phyloP scores from a whole-genome alignment of 352 stramenopile genomes.

The Globisporangium paroecandrum region DNA sequence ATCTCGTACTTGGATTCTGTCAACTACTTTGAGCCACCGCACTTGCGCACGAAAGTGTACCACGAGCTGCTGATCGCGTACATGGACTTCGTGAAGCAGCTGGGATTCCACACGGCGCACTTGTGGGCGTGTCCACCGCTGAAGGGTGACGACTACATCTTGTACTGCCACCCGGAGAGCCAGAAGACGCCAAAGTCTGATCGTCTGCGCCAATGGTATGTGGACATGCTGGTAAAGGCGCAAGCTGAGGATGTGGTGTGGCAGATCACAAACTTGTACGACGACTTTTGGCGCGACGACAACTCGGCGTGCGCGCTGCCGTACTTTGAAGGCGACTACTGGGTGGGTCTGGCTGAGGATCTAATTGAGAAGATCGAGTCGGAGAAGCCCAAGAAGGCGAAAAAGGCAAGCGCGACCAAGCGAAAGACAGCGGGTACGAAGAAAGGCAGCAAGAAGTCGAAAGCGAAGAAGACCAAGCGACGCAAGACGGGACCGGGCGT shows the following conservation, averaged over 20 bases:
- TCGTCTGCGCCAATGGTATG: slow-evolving; percentile 95
- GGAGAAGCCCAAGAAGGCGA: slow-evolving; percentile 79
- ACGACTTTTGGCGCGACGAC: slow-evolving; percentile 91
- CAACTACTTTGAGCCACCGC: slow-evolving; percentile 97
- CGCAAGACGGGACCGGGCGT: slow-evolving; percentile 41
- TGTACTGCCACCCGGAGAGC: slow-evolving; percentile 98
- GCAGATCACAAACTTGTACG: slow-evolving; percentile 95
- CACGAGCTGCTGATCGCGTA: slow-evolving; percentile 99
- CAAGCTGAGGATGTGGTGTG: slow-evolving; percentile 89
- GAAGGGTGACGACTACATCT: slow-evolving; percentile 99
- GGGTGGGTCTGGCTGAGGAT: slow-evolving; percentile 83
- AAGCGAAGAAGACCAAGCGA: slow-evolving; percentile 76
- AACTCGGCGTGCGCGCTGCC: slow-evolving; percentile 81
- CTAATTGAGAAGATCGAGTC: slow-evolving; percentile 88
- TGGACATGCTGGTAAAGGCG: slow-evolving; percentile 86
- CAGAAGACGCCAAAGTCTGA: slow-evolving; percentile 99
- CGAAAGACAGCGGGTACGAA: slow-evolving; percentile 64
- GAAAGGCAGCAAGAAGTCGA: slow-evolving; percentile 71
- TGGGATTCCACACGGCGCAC: slow-evolving; percentile 97
- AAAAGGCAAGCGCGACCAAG: slow-evolving; percentile 54
- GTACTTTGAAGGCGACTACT: slow-evolving; percentile 89
- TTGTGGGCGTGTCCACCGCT: slow-evolving; percentile 99
- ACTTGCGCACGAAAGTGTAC: slow-evolving; percentile 98
- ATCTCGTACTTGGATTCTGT: slow-evolving; percentile 99
- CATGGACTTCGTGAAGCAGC: slow-evolving; percentile 96